A percentile compares a stretch with the other conserved stretches of the same genome.
Evolutionary conservation across 352 stramenopile genomes (phyloP).

Genomic region (Hyaloperonospora arabidopsidis): DNA sequence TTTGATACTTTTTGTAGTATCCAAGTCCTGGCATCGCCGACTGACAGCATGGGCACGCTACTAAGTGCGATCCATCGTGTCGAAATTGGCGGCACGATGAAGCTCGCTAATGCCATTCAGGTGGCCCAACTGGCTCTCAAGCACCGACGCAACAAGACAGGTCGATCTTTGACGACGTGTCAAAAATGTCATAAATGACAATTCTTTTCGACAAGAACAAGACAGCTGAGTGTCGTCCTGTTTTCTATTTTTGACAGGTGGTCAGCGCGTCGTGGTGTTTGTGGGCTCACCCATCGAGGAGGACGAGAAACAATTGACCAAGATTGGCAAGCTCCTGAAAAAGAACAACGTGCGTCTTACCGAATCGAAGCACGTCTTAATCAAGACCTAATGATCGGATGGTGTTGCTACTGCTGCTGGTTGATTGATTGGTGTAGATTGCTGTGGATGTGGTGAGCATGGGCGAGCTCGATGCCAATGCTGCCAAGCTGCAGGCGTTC

Average conservation of each 20-base stretch:
- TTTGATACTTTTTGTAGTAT: conserved; percentile 45
- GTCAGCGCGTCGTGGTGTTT: conserved; percentile 93
- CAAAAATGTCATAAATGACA: background rate
- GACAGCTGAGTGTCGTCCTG: background rate
- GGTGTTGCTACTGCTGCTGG: background rate
- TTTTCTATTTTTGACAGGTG: conserved; percentile 29
- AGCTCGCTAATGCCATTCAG: conserved; percentile 94
- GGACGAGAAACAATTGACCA: conserved; percentile 87
- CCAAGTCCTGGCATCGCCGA: conserved; percentile 92
- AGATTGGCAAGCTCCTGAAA: conserved; percentile 97
- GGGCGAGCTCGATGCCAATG: conserved; percentile 91
- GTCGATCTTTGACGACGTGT: conserved; percentile 13
- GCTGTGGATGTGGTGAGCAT: conserved; percentile 97
- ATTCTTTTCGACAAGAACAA: background rate
- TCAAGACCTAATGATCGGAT: background rate
- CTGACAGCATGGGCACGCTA: conserved; percentile 97
- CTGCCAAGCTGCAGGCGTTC: conserved; percentile 83
- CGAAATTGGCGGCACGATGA: conserved; percentile 78
- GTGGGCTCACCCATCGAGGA: conserved; percentile 91
- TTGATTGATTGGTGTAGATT: conserved; percentile 50
- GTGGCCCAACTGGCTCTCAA: conserved; percentile 97
- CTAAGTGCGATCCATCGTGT: conserved; percentile 91
- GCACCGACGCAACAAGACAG: conserved; percentile 97
- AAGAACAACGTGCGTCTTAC: conserved; percentile 92
- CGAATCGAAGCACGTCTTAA: background rate